A percentile compares a stretch with the other conserved stretches of the same genome.
Evolutionary conservation across 352 stramenopile species (phyloP).

Genomic region (Globisporangium abappressorium): DNA sequence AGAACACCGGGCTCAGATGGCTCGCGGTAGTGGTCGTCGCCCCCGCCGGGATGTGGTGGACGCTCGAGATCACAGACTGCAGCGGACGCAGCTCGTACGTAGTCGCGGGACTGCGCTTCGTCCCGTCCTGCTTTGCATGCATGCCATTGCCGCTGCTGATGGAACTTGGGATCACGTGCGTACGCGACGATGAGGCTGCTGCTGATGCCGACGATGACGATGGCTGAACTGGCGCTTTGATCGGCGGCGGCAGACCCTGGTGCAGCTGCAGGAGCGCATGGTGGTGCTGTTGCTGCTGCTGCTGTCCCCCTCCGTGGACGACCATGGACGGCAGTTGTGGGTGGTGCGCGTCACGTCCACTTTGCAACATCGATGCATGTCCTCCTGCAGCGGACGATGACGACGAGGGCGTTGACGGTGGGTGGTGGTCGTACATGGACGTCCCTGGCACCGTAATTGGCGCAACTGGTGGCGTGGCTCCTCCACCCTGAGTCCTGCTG

Average conservation of each 20-base stretch:
- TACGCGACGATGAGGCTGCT: neutral
- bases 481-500: constrained; percentile 17
- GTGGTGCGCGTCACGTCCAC: neutral
- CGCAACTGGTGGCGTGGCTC: neutral
- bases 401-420: neutral
- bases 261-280: constrained; percentile 15
- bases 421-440: constrained; percentile 1
- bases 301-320: neutral
- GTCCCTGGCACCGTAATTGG: neutral
- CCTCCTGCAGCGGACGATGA: constrained; percentile 3
- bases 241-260: constrained; percentile 1
- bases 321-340: constrained; percentile 14
- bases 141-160: constrained; percentile 10
- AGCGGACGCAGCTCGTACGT: constrained; percentile 48
- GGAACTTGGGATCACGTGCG: neutral
- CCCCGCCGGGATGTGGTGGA: constrained; percentile 11
- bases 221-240: neutral
- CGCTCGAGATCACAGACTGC: constrained; percentile 28
- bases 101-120: constrained; percentile 20
- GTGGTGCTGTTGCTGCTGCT: constrained; percentile 10
- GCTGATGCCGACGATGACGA: neutral
- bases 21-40: constrained; percentile 12
- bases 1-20: constrained; percentile 19
- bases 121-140: neutral
- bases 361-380: neutral